These are phyloP conservation scores for Claviceps africana DNA, from an alignment of 2,329 filamentous ascomycete genomes.

Conservation along the genomic window DNA sequence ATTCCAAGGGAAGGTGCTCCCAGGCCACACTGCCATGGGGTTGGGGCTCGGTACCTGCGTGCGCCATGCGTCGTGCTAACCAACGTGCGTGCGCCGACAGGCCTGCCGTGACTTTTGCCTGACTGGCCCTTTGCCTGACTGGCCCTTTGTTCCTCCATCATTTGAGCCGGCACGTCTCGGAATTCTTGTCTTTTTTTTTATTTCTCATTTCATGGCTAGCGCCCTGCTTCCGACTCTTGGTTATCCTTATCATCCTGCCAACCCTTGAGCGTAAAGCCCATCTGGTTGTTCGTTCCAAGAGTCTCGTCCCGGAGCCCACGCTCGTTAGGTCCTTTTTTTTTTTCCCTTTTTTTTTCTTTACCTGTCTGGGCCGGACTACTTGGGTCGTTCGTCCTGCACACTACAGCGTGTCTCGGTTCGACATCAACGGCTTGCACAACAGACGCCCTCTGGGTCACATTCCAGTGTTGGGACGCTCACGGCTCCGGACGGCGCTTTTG, in stretches of 20 bases:
- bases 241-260: neutral
- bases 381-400: neutral
- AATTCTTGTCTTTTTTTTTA: neutral
- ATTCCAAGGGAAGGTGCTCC: neutral
- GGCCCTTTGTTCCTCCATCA: neutral
- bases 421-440: neutral
- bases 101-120: neutral
- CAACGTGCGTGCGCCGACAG: neutral
- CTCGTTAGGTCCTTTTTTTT: neutral
- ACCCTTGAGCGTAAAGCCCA: neutral
- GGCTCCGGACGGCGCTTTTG: neutral
- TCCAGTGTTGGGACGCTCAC: neutral
- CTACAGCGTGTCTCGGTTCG: neutral
- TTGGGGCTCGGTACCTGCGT: slow-evolving; percentile 1
- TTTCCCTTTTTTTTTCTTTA: neutral
- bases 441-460: neutral
- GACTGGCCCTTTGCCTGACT: neutral
- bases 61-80: neutral
- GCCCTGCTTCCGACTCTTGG: neutral
- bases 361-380: neutral
- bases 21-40: neutral
- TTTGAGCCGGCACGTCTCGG: neutral
- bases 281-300: neutral
- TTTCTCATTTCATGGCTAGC: neutral
- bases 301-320: neutral